Percentiles rank a stretch among this genome's conserved stretches.
Conservation (phyloP, 2,329 filamentous ascomycete genomes). For the Thelonectria blattea region DNA sequence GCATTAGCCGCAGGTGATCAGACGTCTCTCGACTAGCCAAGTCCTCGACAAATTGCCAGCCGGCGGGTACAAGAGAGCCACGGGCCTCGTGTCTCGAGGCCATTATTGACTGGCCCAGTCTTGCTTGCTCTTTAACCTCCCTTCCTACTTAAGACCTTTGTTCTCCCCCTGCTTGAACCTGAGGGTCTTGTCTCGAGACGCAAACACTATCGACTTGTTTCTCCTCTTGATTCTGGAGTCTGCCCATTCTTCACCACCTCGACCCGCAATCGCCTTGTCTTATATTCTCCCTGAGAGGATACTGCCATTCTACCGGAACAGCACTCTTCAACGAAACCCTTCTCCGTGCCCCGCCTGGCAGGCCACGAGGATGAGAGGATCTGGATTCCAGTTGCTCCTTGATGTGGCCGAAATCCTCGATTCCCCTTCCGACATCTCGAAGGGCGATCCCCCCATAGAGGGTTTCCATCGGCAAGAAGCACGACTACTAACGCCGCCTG, state of each 20-base stretch:
- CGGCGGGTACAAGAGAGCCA: constrained; percentile 42
- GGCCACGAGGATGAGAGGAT: constrained; percentile 20
- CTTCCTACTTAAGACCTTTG: constrained; percentile 35
- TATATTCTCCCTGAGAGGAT: constrained; percentile 32
- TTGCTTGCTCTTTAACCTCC: constrained; percentile 33
- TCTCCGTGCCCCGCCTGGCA: constrained; percentile 20
- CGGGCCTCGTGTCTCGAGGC: constrained; percentile 35
- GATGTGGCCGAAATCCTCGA: constrained; percentile 22
- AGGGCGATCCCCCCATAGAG: constrained; percentile 4
- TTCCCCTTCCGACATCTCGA: constrained; percentile 7
- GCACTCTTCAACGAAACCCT: constrained; percentile 13
- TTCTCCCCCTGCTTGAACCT: constrained; percentile 32
- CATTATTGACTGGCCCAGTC: constrained; percentile 33
- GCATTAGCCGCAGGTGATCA: constrained; percentile 35
- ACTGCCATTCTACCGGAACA: constrained; percentile 29
- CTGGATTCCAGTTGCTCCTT: constrained; percentile 33
- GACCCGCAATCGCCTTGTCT: constrained; percentile 23
- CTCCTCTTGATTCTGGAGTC: constrained; percentile 13
- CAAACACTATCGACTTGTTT: constrained; percentile 17
- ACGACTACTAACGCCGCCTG: constrained; percentile 35
- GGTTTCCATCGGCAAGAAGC: constrained; percentile 12
- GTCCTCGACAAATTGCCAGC: constrained; percentile 33
- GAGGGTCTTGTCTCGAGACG: constrained; percentile 22
- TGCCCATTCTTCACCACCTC: constrained; percentile 1
- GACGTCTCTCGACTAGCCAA: constrained; percentile 30